These are phyloP conservation scores for Chaetomium tenue DNA, from an alignment of 495 filamentous ascomycete genomes.

Conservation along the genomic window DNA sequence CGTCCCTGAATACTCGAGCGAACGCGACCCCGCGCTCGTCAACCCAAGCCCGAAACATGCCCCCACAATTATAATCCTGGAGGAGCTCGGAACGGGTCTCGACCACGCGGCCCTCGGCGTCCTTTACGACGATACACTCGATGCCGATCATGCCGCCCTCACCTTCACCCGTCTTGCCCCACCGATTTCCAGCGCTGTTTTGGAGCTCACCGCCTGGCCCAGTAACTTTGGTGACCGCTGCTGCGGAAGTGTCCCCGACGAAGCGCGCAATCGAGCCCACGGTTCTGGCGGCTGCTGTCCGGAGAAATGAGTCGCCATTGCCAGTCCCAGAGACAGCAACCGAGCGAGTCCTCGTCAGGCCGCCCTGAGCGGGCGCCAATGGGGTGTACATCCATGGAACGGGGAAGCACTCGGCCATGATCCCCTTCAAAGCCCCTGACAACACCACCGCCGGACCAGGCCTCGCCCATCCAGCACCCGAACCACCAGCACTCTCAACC, in stretches of 20 bases:
- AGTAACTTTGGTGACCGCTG: constrained; percentile 60
- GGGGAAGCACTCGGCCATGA: constrained; percentile 56
- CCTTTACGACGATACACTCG: constrained; percentile 55
- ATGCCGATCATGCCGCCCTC: constrained; percentile 87
- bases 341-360: constrained; percentile 46
- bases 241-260: constrained; percentile 39
- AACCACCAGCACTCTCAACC: constrained; percentile 43
- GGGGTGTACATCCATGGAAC: constrained; percentile 42
- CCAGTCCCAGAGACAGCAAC: constrained; percentile 82
- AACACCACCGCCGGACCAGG: constrained; percentile 42
- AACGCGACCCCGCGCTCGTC: constrained; percentile 60
- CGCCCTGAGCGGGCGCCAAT: background rate
- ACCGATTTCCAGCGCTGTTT: constrained; percentile 69
- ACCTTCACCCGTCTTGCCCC: constrained; percentile 75
- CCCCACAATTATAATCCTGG: constrained; percentile 80
- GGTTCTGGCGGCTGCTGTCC: constrained; percentile 67
- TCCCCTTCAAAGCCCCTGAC: constrained; percentile 37
- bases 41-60: constrained; percentile 84
- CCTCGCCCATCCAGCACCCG: constrained; percentile 14
- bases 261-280: constrained; percentile 72
- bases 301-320: constrained; percentile 86
- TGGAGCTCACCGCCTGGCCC: constrained; percentile 75
- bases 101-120: constrained; percentile 43
- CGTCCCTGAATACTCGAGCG: constrained; percentile 60
- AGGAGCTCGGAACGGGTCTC: constrained; percentile 51